Base-by-base conservation (phyloP, 768 basidiomycete species). In the Lactifluus subvellereus region DNA sequence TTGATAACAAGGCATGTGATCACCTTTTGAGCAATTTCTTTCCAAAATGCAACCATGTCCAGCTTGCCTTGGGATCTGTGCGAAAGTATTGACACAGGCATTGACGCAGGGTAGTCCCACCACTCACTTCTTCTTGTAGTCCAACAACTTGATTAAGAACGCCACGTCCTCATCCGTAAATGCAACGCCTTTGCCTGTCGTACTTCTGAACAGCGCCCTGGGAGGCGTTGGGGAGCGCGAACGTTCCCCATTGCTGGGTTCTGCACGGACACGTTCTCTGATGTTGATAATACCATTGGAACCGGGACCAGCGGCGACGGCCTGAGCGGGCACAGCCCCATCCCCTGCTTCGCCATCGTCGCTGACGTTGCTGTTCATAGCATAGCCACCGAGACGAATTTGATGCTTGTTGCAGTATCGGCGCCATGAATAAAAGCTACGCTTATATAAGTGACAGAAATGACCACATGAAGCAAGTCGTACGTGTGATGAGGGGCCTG, bases 351-450 rank as follows among this genome's bases (percentile, higher is more conserved):
- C 79, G 18, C 76, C 76, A 10, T 79, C 77, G 18, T 82, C 81
- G 42, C 82, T 83, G 7, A 79, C 72, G 57, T 82, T 86, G 88
- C 91, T 91, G 6, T 82, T 77, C 91, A 93, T 92, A 9, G 83
- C 77, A 68, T 93, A 94, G 2, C 90, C 89, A 30, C 89, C 89
- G 0, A 94, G 79, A n/a, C 89, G 85, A 54, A 94, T 94, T 73
- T 93, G 89, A 72, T 94, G 91, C 71, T 93, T 94, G 72, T 94
- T 94, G 76, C 91, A 94, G 70, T 93, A 94, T 49, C 91, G 84
- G 45, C 91, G 82, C 91, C 91, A 94, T 1, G 91, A 93, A 71
- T 91, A 93, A 72, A 93, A 93, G 11, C 90, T 92, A 59, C 16
- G 10, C 48, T 22, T 22, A 57, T 22, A 45, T 62, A 56, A 65